These are phyloP conservation scores for Fusarium sp. DNA, from an alignment of 2,329 filamentous ascomycete genomes.

Conservation along the genomic window DNA sequence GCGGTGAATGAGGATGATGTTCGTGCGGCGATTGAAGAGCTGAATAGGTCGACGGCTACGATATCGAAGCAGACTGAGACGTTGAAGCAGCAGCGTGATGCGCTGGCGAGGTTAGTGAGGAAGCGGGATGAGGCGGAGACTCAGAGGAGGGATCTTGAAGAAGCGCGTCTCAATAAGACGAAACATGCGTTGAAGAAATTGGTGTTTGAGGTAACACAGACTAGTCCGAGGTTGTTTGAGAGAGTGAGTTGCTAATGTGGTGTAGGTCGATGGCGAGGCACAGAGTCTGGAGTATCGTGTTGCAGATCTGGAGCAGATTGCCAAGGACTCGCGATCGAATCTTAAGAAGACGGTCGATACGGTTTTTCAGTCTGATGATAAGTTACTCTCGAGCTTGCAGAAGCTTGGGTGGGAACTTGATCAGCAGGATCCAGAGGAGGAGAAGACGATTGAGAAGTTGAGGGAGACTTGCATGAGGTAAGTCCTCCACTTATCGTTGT, in stretches of 20 bases:
- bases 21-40: conserved; percentile 66
- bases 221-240: neutral
- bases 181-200: conserved; percentile 54
- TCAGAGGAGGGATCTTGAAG: conserved; percentile 45
- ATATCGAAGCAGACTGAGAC: conserved; percentile 72
- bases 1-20: conserved; percentile 69
- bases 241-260: neutral
- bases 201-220: conserved; percentile 50
- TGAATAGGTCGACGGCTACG: conserved; percentile 70
- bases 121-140: conserved; percentile 46
- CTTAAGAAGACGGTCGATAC: conserved; percentile 60
- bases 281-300: conserved; percentile 57
- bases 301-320: conserved; percentile 62
- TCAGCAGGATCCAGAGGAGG: conserved; percentile 60
- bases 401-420: conserved; percentile 71
- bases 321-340: conserved; percentile 53
- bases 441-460: conserved; percentile 63
- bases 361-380: conserved; percentile 69
- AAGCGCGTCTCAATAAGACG: conserved; percentile 40
- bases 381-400: conserved; percentile 70
- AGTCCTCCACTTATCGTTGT: neutral
- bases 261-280: conserved; percentile 59
- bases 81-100: conserved; percentile 69
- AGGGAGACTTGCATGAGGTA: conserved; percentile 67
- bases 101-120: conserved; percentile 62